Base-by-base conservation (phyloP, 2,329 filamentous ascomycete species). In the Paecilomyces formosus region DNA sequence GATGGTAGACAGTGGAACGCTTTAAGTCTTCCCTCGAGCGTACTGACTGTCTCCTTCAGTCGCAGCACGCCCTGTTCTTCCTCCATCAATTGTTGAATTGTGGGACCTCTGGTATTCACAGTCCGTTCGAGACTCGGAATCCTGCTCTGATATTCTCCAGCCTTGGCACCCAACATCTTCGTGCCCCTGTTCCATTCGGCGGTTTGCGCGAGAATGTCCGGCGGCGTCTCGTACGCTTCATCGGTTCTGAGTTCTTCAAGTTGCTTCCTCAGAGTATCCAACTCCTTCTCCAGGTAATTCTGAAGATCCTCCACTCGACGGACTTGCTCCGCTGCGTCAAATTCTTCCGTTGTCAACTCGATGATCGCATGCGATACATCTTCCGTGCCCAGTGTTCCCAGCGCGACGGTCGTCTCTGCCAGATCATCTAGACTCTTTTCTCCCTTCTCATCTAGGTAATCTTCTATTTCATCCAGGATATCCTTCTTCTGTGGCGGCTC, bases 1-100 rank as follows among this genome's bases (percentile, higher is more conserved):
- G 85, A 86, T 1, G 92, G 89, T 60, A 96, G 72, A 6, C 88
- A 86, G 56, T 86, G 83, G 64, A 91, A 96, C 22, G 80, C 80
- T 39, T 79, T 79, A 18, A 93, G 78, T 61, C 87, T 82, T 1
- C 84, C 85, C 56, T 87, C 83, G 62, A 92, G 91, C 11, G 79
- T 80, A 53, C 79, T 79, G 7, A 94, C 79, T 58, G 87, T 82
- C 3, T 80, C 75, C 35, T 87, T 76, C 49, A 93, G 72, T 1
- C 74, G 75, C 22, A 84, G 70, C 28, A 89, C 84, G 2, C 79
- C 78, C 21, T 81, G 76, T 68, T 90, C 86, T 62, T 87, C 81
- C 2, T 72, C 72, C 8, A 80, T 75, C 0, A 90, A 73, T 24
- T 85, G 79, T 22, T 86, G 68, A 57, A 78, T 74, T 11, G 66